Evolutionary conservation across 805 yeast genomes (phyloP).

Genomic region (Yarrowia sp.): DNA sequence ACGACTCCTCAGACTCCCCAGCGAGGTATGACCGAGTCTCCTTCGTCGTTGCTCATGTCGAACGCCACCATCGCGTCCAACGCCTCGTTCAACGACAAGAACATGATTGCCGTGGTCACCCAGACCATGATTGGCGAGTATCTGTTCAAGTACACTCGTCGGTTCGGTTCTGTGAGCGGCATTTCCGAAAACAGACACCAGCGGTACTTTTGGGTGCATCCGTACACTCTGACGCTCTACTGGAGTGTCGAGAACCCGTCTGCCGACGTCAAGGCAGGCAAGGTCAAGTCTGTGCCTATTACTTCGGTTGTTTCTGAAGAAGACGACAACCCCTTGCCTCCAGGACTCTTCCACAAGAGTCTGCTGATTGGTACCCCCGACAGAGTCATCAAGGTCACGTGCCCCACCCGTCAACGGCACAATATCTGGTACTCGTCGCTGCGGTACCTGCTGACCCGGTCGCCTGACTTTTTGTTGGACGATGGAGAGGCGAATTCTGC

Average conservation of each 20-base stretch:
- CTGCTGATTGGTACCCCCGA: constrained; percentile 75
- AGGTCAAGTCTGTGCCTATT: constrained; percentile 82
- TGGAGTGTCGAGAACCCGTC: constrained; percentile 89
- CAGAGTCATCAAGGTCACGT: constrained; percentile 76
- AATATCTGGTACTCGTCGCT: constrained; percentile 90
- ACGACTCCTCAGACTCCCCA: background rate
- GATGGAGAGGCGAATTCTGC: constrained; percentile 44
- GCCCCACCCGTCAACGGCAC: constrained; percentile 86
- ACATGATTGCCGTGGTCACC: constrained; percentile 83
- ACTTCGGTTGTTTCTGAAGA: constrained; percentile 77
- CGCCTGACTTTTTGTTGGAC: constrained; percentile 43
- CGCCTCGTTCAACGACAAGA: constrained; percentile 53
- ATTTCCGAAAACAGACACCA: constrained; percentile 84
- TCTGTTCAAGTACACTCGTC: constrained; percentile 81
- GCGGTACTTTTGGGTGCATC: constrained; percentile 95
- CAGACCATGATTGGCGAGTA: constrained; percentile 95
- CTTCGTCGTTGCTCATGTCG: constrained; percentile 26
- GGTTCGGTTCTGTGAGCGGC: constrained; percentile 65
- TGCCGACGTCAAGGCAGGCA: constrained; percentile 64
- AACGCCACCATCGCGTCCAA: constrained; percentile 44
- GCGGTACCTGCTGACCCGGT: constrained; percentile 66
- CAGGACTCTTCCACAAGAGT: constrained; percentile 86
- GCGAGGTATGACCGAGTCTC: background rate
- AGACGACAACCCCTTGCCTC: constrained; percentile 86
- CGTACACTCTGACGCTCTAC: constrained; percentile 86